Percentiles rank a stretch among this genome's conserved stretches.
Conservation (phyloP, 306 rosid species). For the Prunus mira region DNA sequence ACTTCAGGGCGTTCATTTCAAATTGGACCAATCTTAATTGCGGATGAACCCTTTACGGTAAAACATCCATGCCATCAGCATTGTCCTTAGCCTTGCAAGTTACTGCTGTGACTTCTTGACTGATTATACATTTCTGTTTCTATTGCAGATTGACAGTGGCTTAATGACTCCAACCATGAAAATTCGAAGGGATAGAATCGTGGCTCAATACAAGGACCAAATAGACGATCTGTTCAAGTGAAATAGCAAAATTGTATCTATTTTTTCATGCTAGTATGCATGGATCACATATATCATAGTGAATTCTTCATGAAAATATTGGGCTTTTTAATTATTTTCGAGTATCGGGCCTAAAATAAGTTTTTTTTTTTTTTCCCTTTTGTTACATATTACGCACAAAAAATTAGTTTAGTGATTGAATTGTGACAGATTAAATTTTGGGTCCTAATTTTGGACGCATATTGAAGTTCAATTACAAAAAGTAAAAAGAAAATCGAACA, state of each 20-base stretch:
- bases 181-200: constrained; percentile 72
- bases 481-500: too few relatives aligned
- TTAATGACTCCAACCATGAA: constrained; percentile 93
- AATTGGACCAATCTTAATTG: constrained; percentile 81
- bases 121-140: constrained; percentile 20
- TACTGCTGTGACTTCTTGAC: constrained; percentile 8
- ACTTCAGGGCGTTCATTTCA: constrained; percentile 64
- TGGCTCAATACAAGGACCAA: constrained; percentile 55
- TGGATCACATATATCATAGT: neutral
- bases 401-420: too few relatives aligned
- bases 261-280: neutral
- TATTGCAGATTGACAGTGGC: constrained; percentile 74
- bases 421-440: too few relatives aligned
- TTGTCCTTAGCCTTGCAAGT: neutral
- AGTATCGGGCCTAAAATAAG: neutral
- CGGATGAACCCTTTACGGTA: constrained; percentile 82
- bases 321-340: neutral
- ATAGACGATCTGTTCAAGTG: constrained; percentile 71
- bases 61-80: constrained; percentile 20
- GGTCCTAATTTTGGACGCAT: too few relatives aligned
- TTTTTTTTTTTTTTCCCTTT: too few relatives aligned
- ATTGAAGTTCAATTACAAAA: too few relatives aligned
- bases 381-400: too few relatives aligned
- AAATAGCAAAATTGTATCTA: neutral
- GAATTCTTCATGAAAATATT: neutral